These are phyloP conservation scores for Lupinus albus DNA, from an alignment of 306 rosid species.

Conservation along the genomic window DNA sequence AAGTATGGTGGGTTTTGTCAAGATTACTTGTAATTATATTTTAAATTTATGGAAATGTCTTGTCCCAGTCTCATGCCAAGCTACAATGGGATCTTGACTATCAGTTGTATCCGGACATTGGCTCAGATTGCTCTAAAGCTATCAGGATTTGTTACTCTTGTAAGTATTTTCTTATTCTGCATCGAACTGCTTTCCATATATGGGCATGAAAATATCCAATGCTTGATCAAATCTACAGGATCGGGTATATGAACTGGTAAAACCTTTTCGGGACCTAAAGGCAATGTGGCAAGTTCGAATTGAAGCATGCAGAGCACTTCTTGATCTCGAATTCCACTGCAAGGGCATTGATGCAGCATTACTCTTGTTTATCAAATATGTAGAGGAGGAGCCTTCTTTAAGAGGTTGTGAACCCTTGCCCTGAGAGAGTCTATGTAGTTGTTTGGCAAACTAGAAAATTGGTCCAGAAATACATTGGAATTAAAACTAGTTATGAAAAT, in stretches of 20 bases:
- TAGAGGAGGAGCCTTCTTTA: slow-evolving; percentile 78
- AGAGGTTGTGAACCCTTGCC: slow-evolving; percentile 64
- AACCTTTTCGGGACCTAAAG: slow-evolving; percentile 69
- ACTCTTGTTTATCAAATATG: slow-evolving; percentile 66
- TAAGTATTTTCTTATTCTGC: slow-evolving; percentile 48
- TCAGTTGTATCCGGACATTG: slow-evolving; percentile 86
- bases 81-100: slow-evolving; percentile 86
- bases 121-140: slow-evolving; percentile 88
- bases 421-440: background rate
- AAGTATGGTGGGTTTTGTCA: slow-evolving; percentile 31
- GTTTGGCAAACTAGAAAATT: slow-evolving; percentile 13
- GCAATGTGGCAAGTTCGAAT: slow-evolving; percentile 80
- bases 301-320: slow-evolving; percentile 88
- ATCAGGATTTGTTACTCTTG: slow-evolving; percentile 75
- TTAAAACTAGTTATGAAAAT: background rate
- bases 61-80: slow-evolving; percentile 92
- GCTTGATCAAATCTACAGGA: slow-evolving; percentile 62
- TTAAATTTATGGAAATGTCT: slow-evolving; percentile 44
- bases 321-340: slow-evolving; percentile 89
- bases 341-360: slow-evolving; percentile 76
- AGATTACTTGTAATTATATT: slow-evolving; percentile 40
- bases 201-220: slow-evolving; percentile 35
- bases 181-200: slow-evolving; percentile 32
- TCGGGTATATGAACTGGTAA: slow-evolving; percentile 75
- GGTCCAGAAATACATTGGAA: slow-evolving; percentile 8